Conservation (phyloP, 2,329 filamentous ascomycete genomes). For the Emergomyces orientalis region DNA sequence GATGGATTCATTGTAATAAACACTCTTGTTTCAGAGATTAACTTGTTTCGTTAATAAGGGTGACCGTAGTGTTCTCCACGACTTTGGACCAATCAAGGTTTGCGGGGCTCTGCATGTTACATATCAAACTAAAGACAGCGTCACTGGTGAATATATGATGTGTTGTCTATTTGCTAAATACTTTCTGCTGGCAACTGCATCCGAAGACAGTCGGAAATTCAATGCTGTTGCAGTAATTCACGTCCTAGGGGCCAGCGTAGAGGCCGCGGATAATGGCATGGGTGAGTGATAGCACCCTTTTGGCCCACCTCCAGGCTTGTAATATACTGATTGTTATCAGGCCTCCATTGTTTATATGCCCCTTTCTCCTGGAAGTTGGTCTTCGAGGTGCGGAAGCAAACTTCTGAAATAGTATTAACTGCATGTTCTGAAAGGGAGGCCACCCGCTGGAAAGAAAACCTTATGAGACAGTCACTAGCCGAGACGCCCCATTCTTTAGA, state of each 20-base stretch:
- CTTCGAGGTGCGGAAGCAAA: conserved; percentile 65
- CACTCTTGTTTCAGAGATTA: not conserved
- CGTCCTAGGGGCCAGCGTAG: conserved; percentile 55
- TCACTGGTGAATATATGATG: conserved; percentile 73
- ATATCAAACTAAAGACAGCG: conserved; percentile 61
- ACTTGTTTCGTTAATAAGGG: not conserved
- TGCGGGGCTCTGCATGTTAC: conserved; percentile 78
- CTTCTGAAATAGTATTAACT: conserved; percentile 79
- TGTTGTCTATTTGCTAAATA: conserved; percentile 75
- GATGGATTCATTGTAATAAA: not conserved
- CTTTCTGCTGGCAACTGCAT: conserved; percentile 62
- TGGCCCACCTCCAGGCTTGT: not conserved
- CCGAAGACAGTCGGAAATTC: conserved; percentile 58
- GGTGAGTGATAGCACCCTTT: conserved; percentile 41
- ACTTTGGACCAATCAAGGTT: conserved; percentile 68
- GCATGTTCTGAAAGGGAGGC: conserved; percentile 77
- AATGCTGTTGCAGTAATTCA: conserved; percentile 65
- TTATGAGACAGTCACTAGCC: conserved; percentile 46
- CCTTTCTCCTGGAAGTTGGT: conserved; percentile 86
- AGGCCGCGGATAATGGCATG: conserved; percentile 65
- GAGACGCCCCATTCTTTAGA: conserved; percentile 45
- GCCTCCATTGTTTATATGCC: conserved; percentile 76
- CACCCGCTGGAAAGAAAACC: conserved; percentile 63
- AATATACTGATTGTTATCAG: conserved; percentile 37
- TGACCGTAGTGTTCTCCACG: conserved; percentile 52